phyloP scores from a whole-genome alignment of 441 rosid genomes.

The Croton setiger region DNA sequence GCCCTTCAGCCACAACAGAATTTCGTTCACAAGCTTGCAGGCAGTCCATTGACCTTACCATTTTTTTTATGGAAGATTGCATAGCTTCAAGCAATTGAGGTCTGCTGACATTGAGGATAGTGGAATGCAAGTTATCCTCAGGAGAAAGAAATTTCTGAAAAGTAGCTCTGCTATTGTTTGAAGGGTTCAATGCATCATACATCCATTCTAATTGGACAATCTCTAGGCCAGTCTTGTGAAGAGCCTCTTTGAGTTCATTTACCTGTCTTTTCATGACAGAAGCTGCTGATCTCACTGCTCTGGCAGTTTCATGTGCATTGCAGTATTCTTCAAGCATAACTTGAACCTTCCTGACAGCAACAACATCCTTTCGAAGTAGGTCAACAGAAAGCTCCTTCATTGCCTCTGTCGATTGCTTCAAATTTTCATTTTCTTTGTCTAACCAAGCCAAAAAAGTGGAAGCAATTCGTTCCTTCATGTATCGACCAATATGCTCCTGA shows the following conservation, averaged over 20 bases:
- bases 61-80: conserved; percentile 61
- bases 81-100: conserved; percentile 67
- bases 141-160: conserved; percentile 57
- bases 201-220: conserved; percentile 97
- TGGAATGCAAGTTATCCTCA: conserved; percentile 53
- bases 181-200: conserved; percentile 65
- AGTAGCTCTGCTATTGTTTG: conserved; percentile 53
- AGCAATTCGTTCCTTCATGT: conserved; percentile 64
- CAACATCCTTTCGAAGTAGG: conserved; percentile 45
- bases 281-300: conserved; percentile 85
- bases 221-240: conserved; percentile 70
- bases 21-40: conserved; percentile 78
- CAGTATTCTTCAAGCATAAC: conserved; percentile 90
- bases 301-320: conserved; percentile 85
- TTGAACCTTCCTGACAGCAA: conserved; percentile 59
- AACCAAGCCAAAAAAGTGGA: conserved; percentile 66
- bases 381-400: conserved; percentile 42
- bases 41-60: conserved; percentile 65
- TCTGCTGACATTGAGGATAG: conserved; percentile 67
- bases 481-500: conserved; percentile 60
- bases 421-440: conserved; percentile 60
- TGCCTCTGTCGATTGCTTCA: conserved; percentile 49
- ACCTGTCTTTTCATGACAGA: conserved; percentile 71
- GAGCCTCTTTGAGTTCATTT: conserved; percentile 71
- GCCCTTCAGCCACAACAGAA: conserved; percentile 81